Conservation (phyloP, 352 stramenopile species). For the Phytophthora constricta region DNA sequence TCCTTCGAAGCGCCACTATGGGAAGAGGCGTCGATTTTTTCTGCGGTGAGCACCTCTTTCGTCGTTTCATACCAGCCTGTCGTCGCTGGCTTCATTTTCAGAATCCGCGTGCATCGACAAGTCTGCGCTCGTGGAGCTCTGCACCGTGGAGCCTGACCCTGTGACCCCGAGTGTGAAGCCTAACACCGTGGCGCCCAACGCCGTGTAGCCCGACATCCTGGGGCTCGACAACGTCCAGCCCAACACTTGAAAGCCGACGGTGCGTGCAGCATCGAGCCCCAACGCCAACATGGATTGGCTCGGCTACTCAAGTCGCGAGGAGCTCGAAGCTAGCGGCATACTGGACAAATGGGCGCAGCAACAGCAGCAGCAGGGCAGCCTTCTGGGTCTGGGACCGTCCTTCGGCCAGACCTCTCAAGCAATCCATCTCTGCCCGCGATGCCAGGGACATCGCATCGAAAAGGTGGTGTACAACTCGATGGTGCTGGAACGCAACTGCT, state of each 20-base stretch:
- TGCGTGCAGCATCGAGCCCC: not conserved
- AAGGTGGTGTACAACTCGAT: constrained; percentile 62
- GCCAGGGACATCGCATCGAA: constrained; percentile 64
- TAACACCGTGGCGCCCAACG: not conserved
- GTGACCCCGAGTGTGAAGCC: not conserved
- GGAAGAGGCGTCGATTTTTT: constrained; percentile 1
- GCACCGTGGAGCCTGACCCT: not conserved
- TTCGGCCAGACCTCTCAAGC: not conserved
- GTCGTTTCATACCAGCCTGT: not conserved
- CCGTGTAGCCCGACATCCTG: not conserved
- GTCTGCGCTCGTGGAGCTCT: not conserved
- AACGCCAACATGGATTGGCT: constrained; percentile 21
- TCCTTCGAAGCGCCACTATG: too few species aligned
- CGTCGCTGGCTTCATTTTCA: not conserved
- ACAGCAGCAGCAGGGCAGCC: constrained; percentile 27
- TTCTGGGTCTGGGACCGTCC: not conserved
- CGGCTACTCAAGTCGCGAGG: constrained; percentile 26
- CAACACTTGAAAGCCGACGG: not conserved
- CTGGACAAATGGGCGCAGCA: constrained; percentile 32
- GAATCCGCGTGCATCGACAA: not conserved
- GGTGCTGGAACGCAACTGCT: constrained; percentile 64
- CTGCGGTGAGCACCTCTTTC: not conserved
- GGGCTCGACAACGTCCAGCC: constrained; percentile 9
- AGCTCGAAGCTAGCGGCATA: constrained; percentile 32
- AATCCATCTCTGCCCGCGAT: constrained; percentile 58